phyloP scores from a whole-genome alignment of 1,139 yeast species.

The Diutina siamensis region DNA sequence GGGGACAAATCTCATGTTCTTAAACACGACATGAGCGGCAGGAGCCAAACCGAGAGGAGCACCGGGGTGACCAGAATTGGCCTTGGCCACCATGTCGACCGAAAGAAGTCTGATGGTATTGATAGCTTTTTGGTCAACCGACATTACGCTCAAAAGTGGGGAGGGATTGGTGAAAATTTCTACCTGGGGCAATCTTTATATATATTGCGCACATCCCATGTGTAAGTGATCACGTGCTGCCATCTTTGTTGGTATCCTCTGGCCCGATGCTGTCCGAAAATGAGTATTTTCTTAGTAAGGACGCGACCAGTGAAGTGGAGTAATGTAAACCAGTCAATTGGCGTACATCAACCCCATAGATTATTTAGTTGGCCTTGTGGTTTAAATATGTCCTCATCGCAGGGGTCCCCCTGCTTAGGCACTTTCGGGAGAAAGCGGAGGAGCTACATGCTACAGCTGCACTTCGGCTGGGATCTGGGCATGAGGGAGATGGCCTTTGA shows the following conservation, averaged over 20 bases:
- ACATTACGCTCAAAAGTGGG: not conserved
- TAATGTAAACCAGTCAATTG: not conserved
- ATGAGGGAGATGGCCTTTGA: too few relatives aligned
- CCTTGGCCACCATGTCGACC: slow-evolving; percentile 78
- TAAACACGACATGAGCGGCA: slow-evolving; percentile 58
- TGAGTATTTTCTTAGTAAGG: not conserved
- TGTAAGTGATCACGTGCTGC: not conserved
- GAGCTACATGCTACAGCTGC: not conserved
- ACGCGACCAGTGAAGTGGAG: not conserved
- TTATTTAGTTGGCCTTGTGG: too few relatives aligned
- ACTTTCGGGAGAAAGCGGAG: not conserved
- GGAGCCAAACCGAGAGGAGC: slow-evolving; percentile 98
- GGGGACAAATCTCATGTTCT: slow-evolving; percentile 80
- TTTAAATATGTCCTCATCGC: too few relatives aligned
- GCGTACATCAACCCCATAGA: too few relatives aligned
- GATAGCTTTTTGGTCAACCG: slow-evolving; percentile 18
- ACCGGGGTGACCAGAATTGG: slow-evolving; percentile 99
- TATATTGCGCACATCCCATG: not conserved
- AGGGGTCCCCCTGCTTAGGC: too few relatives aligned
- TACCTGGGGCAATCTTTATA: not conserved
- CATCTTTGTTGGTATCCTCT: not conserved
- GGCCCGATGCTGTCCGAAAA: not conserved
- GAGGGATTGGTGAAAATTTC: not conserved
- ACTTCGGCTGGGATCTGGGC: not conserved
- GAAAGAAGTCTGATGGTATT: slow-evolving; percentile 86